phyloP scores from a whole-genome alignment of 805 yeast genomes.

The Ogataea trehalophila region DNA sequence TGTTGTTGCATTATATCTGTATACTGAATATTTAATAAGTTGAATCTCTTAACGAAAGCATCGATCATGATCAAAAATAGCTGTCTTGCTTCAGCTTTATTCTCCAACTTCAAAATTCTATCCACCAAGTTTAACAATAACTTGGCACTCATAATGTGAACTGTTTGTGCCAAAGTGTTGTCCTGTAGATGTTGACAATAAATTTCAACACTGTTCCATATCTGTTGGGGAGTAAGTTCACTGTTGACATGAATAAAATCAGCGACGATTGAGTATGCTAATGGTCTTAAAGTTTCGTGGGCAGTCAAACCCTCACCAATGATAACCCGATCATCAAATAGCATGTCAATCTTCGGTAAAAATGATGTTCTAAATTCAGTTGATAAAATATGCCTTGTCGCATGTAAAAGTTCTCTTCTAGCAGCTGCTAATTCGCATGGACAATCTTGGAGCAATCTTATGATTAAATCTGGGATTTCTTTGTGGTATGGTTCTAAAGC shows the following conservation, averaged over 20 bases:
- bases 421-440: slow-evolving; percentile 91
- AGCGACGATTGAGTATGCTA: slow-evolving; percentile 93
- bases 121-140: slow-evolving; percentile 83
- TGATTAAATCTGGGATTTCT: slow-evolving; percentile 80
- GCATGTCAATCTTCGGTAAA: slow-evolving; percentile 75
- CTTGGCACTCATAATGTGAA: slow-evolving; percentile 96
- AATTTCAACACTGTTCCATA: slow-evolving; percentile 80
- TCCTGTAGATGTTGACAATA: slow-evolving; percentile 81
- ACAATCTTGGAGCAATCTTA: slow-evolving; percentile 86
- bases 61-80: slow-evolving; percentile 81
- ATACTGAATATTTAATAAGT: slow-evolving; percentile 67
- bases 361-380: slow-evolving; percentile 82
- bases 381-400: slow-evolving; percentile 89
- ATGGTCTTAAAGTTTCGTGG: slow-evolving; percentile 81
- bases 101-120: slow-evolving; percentile 74
- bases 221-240: slow-evolving; percentile 75
- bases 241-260: slow-evolving; percentile 90
- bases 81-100: slow-evolving; percentile 77
- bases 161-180: slow-evolving; percentile 75
- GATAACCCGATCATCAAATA: slow-evolving; percentile 81
- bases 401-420: slow-evolving; percentile 87
- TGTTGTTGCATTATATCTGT: slow-evolving; percentile 61
- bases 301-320: slow-evolving; percentile 93
- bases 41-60: slow-evolving; percentile 80
- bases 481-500: slow-evolving; percentile 53